Base-by-base conservation (phyloP, 225 moss, liverwort and hornwort species). In the Bryoerythrophyllum caledonicum region DNA sequence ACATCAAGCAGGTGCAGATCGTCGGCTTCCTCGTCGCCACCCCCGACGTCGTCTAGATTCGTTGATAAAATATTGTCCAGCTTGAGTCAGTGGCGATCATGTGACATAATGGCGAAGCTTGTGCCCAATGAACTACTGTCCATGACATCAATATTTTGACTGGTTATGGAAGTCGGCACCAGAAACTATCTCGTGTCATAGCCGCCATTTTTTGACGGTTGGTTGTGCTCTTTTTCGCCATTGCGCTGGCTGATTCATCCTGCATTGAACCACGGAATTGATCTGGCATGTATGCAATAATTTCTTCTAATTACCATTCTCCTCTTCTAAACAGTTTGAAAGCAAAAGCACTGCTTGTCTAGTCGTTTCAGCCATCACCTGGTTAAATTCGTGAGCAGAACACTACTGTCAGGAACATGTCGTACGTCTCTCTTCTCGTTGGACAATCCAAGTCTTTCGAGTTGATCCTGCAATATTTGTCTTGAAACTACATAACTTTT, bases 1-100 rank as follows among this genome's bases (percentile, higher is more conserved):
- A 75, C 35, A 64, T 72, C 46, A 90, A 66, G 86, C 86, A 92
- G 73, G 92, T 87, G 74, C 90, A 90, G 66, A 77, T 79, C 19
- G 27, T 57, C 30, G 78, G 76, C 19, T 89, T 92, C 79, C 43
- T 92, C 52, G 89, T 86, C 7, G 72, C 60, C 32, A 54, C 8
- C 57, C 85, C 82, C 14, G 3, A 11, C n/a, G n/a, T n/a, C 10
- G 14, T 6, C 7, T 76, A 74, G 65, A 65, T 58, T 65, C 4
- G 48, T 72, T 32, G 63, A 67, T 21, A 30, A 21, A 8, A 14
- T 27, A 60, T 60, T 16, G 44, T 9, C 28, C n/a, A n/a, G n/a
- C 44, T 32, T 6, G 38, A 14, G 28, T 63, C 26, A 16, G 17
- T 38, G 35, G 68, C 9, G 27, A n/a, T 44, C 13, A 44, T 53